Evolutionary conservation across 805 yeast genomes (phyloP).

Genomic region (Suhomyces emberorum): DNA sequence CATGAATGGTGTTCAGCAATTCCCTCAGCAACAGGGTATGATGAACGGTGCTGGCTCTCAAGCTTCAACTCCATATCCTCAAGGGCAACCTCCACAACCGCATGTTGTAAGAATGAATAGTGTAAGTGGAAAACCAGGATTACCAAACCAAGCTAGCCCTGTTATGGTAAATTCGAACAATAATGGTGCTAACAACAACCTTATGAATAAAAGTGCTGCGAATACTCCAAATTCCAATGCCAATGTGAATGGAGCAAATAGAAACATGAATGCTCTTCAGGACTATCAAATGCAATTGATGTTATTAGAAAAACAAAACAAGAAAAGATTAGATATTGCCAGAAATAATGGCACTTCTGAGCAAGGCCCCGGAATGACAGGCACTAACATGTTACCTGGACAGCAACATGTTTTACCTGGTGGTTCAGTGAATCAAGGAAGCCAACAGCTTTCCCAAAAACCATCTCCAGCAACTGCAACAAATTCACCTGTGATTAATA

Average conservation of each 20-base stretch:
- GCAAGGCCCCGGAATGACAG: constrained; percentile 1
- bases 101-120: constrained; percentile 16
- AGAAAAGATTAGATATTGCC: constrained; percentile 58
- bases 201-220: not conserved
- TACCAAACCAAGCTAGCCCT: constrained; percentile 8
- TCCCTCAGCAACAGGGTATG: constrained; percentile 10
- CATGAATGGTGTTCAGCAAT: constrained; percentile 10
- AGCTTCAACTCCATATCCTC: constrained; percentile 2
- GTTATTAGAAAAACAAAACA: constrained; percentile 72
- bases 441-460: constrained; percentile 10
- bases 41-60: constrained; percentile 2
- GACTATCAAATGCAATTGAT: constrained; percentile 81
- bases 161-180: constrained; percentile 1
- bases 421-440: not conserved
- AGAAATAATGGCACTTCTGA: constrained; percentile 29
- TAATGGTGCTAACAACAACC: not conserved
- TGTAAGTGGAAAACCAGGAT: constrained; percentile 8
- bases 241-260: constrained; percentile 9
- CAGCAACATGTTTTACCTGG: constrained; percentile 11
- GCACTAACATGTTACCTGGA: constrained; percentile 24
- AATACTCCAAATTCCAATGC: constrained; percentile 4
- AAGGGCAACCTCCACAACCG: constrained; percentile 10
- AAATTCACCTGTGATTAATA: constrained; percentile 32
- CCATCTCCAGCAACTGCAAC: constrained; percentile 23
- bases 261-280: constrained; percentile 58